Evolutionary conservation across 768 basidiomycete species (phyloP), one percentile per base, ranked within the genome.

Genomic region (Mycena venus): DNA sequence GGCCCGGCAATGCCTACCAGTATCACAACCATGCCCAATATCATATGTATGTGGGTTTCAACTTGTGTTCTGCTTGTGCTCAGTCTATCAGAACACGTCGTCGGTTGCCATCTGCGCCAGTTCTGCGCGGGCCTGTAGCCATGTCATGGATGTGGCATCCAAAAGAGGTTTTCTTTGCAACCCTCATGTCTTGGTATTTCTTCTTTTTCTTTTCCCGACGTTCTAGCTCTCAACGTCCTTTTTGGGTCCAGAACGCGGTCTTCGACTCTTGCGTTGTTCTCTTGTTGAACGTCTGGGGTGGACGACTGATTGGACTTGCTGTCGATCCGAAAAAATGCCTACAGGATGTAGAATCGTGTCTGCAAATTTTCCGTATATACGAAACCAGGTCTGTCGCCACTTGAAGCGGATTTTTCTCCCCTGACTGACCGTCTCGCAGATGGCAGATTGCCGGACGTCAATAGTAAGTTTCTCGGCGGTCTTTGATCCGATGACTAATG

Each of bases 101-200:
- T 59, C 93, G 0, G 85, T 94, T 14, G 92, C 93, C 0, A 94
- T 95, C 61, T 94, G 93, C 80, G 90, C 91, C 29, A 95, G 93
- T 65, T 89, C 94, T 0, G 91, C 94, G 3, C 86, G 94, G 10
- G 91, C 91, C 0, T 91, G 88, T 59, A 87, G 87, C 25, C 92
- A 92, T 64, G 86, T 95, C 29, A 80, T 92, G 64, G 91, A 93
- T 70, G 83, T 86, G 2, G 68, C 69, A 1, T 62, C 51, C 15
- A 59, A 61, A 34, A 32, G 60, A 42, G 68, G 72, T 27, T 64
- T 73, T 6, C n/a, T 73, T 8, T 62, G 51, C n/a, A 68, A 64
- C 36, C 75, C 75, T 12, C 72, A 76, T 25, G 63, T 63, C 32
- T 51, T 76, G 59, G 75, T 76, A 56, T 23, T 29, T 0, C 34